phyloP scores from a whole-genome alignment of 495 filamentous ascomycete species.

The Trichocladium uniseriatum region DNA sequence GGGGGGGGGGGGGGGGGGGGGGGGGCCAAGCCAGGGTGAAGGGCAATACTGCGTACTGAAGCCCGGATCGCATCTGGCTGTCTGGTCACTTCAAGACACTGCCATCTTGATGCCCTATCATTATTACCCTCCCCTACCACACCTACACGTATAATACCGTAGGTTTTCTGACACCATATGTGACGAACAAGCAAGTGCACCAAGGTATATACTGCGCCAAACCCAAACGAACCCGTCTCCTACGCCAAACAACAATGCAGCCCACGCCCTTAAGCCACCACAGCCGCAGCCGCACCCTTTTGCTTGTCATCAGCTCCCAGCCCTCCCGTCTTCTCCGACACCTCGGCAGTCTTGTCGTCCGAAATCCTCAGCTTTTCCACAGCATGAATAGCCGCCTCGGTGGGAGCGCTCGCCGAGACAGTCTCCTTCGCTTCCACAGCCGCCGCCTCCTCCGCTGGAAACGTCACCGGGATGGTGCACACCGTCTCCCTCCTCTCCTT shows the following conservation, averaged over 20 bases:
- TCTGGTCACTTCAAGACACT: no score
- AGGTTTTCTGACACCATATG: no score
- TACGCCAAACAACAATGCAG: no score
- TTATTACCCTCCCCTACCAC: no score
- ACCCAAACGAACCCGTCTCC: neutral
- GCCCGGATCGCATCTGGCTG: no score
- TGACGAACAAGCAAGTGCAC: no score
- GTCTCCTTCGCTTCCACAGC: slow-evolving; percentile 6
- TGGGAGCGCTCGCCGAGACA: slow-evolving; percentile 1
- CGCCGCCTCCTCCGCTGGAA: slow-evolving; percentile 6
- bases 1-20: no score
- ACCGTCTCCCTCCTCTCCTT: slow-evolving; percentile 32
- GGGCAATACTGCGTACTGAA: no score
- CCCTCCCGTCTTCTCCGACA: slow-evolving; percentile 18
- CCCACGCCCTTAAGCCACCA: neutral
- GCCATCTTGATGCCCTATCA: no score
- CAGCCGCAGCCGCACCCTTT: neutral
- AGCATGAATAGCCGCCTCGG: slow-evolving; percentile 8
- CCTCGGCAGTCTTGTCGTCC: slow-evolving; percentile 8
- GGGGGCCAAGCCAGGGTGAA: no score
- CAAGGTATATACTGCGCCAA: neutral
- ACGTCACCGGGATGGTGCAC: slow-evolving; percentile 36
- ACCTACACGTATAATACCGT: no score
- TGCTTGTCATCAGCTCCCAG: slow-evolving; percentile 4
- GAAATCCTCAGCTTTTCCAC: slow-evolving; percentile 13